Evolutionary conservation across 148 eudicot genomes (phyloP), one percentile per base, ranked within the genome.

Genomic region (Heliosperma pusillum): DNA sequence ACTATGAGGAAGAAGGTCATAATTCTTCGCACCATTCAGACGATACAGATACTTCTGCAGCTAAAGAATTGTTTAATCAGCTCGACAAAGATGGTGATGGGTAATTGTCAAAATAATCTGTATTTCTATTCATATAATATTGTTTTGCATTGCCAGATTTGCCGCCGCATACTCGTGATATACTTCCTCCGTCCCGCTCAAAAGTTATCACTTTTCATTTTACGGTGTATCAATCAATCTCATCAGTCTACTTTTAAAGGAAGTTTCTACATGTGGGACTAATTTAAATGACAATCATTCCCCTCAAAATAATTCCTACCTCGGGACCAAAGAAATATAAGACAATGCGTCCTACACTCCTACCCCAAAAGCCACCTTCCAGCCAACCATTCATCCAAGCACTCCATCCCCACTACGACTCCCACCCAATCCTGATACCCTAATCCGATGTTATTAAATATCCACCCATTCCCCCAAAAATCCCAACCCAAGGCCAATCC

Each of bases 31-130:
- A 85, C 72, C 84, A 80, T 13, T 70, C 87, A 50, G 87, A 82
- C 69, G 90, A 88, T 78, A 17, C 27, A 11, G 97, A 95, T 65
- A 84, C 87, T 72, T 91, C 93, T 60, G 92, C 96, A 58, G 92
- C 96, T 30, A 88, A 84, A 76, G 90, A 85, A 77, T 79, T 92
- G 84, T 95, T 95, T 77, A 81, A 89, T 16, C 85, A 92, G 81
- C 96, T 95, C 73, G 99, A 95, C 77, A 90, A 80, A 82, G 97
- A 92, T 82, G 84, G 88, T 72, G 94, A 95, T 33, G 93, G 97
- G 99, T 95, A 86, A 9, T 24, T 69, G 6, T 60, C 45, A 26
- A 21, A 42, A 58, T 57, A 12, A 12, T 69, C 71, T 70, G 11
- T n/a, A 29, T 16, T 21, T 69, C 53, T 68, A 11, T 57, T 45